Evolutionary conservation across 2,329 filamentous ascomycete species (phyloP), one percentile per base, ranked within the genome.

Genomic region (Beauveria medogensis): DNA sequence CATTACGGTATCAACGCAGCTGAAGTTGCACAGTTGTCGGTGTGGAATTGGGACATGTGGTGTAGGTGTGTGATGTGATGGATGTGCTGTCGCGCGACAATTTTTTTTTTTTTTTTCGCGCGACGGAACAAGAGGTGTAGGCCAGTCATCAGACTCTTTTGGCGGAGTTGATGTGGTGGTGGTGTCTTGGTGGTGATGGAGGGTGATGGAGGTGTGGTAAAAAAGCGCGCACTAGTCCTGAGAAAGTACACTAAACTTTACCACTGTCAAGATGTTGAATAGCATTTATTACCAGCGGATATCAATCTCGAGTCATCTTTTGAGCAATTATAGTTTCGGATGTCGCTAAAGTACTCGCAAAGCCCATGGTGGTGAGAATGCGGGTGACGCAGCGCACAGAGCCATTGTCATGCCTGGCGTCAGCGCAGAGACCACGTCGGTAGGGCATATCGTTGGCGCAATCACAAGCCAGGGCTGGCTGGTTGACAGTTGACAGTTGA

Each of bases 301-400:
- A 34, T 57, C 44, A 41, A 50, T 28, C 55, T 57, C 55, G 44
- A 57, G 55, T 50, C 30, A 57, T 59, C 47, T 51, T 44, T 37
- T 56, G 41, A 22, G 53, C 46, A 22, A 3, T 56, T 22, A 40
- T 22, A 44, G 37, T n/a, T 26, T 26, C 56, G 56, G 56, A 40
- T 59, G 22, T 59, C 56, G 56, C 47, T 59, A 22, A 3, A 47
- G 50, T 37, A 57, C 44, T 34, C 14, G 56, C 24, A 51, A 59
- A 52, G 47, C 47, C 52, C 22, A 44, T 59, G 37, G 56, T 28
- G 41, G 14, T 28, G 16, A 54, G 57, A 53, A 59, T 53, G 57
- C 50, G 57, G 57, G 41, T 28, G 41, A 53, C 47, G 57, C 57
- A 59, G 50, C 48, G 57, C 48, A 53, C 57, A 59, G 57, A 50